These are phyloP conservation scores for Rosa lucieae DNA, from an alignment of 306 rosid genomes.

Conservation along the genomic window DNA sequence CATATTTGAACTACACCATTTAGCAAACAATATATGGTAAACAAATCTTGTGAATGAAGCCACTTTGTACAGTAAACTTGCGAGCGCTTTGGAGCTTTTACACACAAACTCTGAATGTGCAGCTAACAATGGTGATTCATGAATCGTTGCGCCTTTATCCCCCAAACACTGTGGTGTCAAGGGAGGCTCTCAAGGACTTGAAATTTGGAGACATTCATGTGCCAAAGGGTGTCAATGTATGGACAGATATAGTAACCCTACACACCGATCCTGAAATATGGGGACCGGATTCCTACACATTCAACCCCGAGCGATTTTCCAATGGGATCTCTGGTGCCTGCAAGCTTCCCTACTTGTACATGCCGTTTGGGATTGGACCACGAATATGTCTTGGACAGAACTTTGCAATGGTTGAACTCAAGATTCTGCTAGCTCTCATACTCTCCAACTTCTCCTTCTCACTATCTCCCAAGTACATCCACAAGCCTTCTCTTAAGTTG, in stretches of 20 bases:
- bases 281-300: constrained; percentile 25
- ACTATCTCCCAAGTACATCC: neutral
- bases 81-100: neutral
- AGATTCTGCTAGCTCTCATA: constrained; percentile 15
- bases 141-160: constrained; percentile 29
- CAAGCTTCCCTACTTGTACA: constrained; percentile 27
- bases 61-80: neutral
- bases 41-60: neutral
- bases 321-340: constrained; percentile 24
- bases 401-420: constrained; percentile 22
- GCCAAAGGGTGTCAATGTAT: constrained; percentile 27
- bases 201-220: constrained; percentile 13
- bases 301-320: constrained; percentile 21
- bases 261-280: constrained; percentile 22
- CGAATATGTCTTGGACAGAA: constrained; percentile 18
- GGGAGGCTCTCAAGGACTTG: constrained; percentile 26
- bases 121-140: constrained; percentile 34
- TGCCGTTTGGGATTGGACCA: constrained; percentile 26
- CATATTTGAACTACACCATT: no score
- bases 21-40: no score
- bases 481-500: neutral
- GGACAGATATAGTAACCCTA: constrained; percentile 3
- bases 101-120: neutral
- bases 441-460: neutral
- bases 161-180: constrained; percentile 21